Percentiles rank a stretch among this genome's conserved stretches.
Evolutionary conservation across 768 basidiomycete species (phyloP).

Genomic region (Termitomyces sp.): DNA sequence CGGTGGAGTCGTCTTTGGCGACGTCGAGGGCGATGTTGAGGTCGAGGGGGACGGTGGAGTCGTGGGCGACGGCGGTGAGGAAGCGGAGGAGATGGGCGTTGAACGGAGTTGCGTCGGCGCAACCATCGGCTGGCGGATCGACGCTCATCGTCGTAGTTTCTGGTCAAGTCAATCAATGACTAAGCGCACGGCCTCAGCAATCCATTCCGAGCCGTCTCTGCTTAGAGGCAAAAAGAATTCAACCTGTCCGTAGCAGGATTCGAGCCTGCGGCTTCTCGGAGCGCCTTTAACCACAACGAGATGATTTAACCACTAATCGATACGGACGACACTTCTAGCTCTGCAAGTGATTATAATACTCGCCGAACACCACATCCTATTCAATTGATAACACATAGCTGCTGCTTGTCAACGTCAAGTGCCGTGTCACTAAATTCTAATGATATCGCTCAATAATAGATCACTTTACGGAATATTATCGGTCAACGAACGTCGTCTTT

Average conservation of each 20-base stretch:
- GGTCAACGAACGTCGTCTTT: not conserved
- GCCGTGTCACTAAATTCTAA: no score
- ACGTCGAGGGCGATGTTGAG: not conserved
- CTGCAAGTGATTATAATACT: no score
- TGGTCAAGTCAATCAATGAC: not conserved
- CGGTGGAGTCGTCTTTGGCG: not conserved
- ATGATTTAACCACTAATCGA: constrained; percentile 10
- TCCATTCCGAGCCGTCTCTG: no score
- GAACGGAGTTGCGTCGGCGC: not conserved
- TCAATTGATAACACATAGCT: not conserved
- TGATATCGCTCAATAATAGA: not conserved
- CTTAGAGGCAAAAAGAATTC: no score
- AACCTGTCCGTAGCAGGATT: constrained; percentile 6
- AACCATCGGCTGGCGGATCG: not conserved
- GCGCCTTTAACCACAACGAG: constrained; percentile 1
- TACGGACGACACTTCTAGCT: not conserved
- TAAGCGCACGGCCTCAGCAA: not conserved
- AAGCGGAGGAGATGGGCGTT: constrained; percentile 4
- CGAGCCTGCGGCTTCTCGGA: constrained; percentile 10
- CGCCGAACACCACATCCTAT: not conserved
- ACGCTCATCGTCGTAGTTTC: not conserved
- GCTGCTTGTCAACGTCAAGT: not conserved
- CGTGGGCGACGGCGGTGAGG: constrained; percentile 1
- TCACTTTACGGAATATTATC: not conserved
- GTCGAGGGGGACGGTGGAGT: not conserved